Conservation (phyloP, 2,329 filamentous ascomycete genomes). For the Magnaporthales sp. region DNA sequence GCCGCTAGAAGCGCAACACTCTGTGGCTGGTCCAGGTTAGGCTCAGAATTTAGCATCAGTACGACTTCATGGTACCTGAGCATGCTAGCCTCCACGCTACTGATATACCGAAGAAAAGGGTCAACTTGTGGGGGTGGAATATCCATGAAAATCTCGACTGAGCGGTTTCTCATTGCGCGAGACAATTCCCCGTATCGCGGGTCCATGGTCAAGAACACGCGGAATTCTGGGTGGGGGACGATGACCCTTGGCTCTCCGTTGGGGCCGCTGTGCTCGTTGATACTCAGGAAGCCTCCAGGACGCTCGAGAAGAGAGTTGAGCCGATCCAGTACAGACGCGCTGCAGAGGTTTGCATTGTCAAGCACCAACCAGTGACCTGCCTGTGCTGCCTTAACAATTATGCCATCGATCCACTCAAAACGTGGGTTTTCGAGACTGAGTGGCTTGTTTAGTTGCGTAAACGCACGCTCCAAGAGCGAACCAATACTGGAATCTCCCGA, state of each 20-base stretch:
- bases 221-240: constrained; percentile 75
- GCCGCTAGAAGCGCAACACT: constrained; percentile 29
- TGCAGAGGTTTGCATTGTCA: constrained; percentile 96
- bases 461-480: constrained; percentile 36
- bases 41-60: constrained; percentile 15
- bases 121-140: constrained; percentile 24
- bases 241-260: constrained; percentile 76
- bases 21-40: constrained; percentile 15
- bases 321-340: constrained; percentile 85
- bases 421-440: constrained; percentile 60
- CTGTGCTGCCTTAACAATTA: constrained; percentile 80
- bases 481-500: constrained; percentile 37
- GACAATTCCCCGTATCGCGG: constrained; percentile 88
- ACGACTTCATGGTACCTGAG: constrained; percentile 35
- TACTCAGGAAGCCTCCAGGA: constrained; percentile 74
- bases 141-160: constrained; percentile 77
- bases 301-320: constrained; percentile 85
- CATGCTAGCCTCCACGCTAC: constrained; percentile 39
- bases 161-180: constrained; percentile 91
- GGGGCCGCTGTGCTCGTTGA: constrained; percentile 85
- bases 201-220: constrained; percentile 91
- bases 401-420: constrained; percentile 94
- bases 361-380: constrained; percentile 87
- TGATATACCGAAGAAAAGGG: constrained; percentile 28
- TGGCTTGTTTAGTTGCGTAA: constrained; percentile 41